A percentile compares a stretch with the other conserved stretches of the same genome.
phyloP scores from a whole-genome alignment of 257 asterid genomes.

The Penstemon newberryi region DNA sequence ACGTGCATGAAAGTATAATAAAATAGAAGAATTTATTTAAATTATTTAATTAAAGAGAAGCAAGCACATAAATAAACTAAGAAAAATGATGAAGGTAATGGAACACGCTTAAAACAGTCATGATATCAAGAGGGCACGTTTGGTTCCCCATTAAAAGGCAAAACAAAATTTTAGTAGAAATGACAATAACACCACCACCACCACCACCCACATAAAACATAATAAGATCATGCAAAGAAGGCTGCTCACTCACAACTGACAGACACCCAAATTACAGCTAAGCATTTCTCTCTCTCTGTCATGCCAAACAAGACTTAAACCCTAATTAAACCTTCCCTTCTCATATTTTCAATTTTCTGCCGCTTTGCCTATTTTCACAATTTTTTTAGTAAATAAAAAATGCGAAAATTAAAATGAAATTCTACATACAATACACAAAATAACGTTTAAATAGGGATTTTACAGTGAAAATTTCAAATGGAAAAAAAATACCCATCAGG shows the following conservation, averaged over 20 bases:
- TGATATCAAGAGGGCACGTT: slow-evolving; percentile 81
- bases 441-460: too few species aligned
- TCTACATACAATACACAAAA: background rate
- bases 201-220: slow-evolving; percentile 13
- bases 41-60: background rate
- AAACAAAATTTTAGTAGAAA: background rate
- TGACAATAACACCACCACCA: slow-evolving; percentile 12
- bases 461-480: background rate
- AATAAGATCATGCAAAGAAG: slow-evolving; percentile 75
- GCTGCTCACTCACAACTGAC: slow-evolving; percentile 64
- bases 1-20: slow-evolving; percentile 43
- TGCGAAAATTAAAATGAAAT: background rate
- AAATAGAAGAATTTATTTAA: background rate
- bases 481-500: background rate
- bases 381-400: background rate
- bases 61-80: slow-evolving; percentile 17
- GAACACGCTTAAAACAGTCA: slow-evolving; percentile 55
- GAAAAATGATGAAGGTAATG: slow-evolving; percentile 30
- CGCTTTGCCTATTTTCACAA: background rate
- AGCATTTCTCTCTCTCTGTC: slow-evolving; percentile 35
- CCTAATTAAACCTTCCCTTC: slow-evolving; percentile 39
- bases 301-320: slow-evolving; percentile 63
- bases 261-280: slow-evolving; percentile 62
- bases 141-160: slow-evolving; percentile 63
- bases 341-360: background rate